Conservation (phyloP, 305 asterid genomes). For the Fraxinus ornus region DNA sequence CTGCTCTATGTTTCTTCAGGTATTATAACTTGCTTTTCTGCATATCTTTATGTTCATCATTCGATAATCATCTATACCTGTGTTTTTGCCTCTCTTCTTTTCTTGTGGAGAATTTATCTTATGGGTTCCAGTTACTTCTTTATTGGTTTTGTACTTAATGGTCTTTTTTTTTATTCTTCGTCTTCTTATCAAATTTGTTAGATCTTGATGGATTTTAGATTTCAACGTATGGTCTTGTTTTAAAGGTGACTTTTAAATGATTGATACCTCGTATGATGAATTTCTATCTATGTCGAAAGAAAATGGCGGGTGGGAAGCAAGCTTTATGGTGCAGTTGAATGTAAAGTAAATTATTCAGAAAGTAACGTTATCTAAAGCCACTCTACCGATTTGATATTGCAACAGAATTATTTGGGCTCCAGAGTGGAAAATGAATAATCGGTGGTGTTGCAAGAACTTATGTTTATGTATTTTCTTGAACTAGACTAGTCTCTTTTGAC, state of each 20-base stretch:
- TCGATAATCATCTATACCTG: slow-evolving; percentile 44
- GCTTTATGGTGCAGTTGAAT: slow-evolving; percentile 1
- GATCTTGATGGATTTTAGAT: slow-evolving; percentile 32
- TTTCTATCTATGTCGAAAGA: background rate
- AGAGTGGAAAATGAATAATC: background rate
- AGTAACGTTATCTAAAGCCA: background rate
- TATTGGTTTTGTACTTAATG: slow-evolving; percentile 22
- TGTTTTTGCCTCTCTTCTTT: slow-evolving; percentile 30
- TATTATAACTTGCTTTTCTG: slow-evolving; percentile 22
- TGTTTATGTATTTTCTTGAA: slow-evolving; percentile 17
- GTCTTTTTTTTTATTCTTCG: slow-evolving; percentile 13
- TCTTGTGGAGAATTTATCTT: slow-evolving; percentile 17
- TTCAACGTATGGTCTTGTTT: slow-evolving; percentile 10
- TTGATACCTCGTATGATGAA: slow-evolving; percentile 14
- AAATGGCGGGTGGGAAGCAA: slow-evolving; percentile 3
- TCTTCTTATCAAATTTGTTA: slow-evolving; percentile 20
- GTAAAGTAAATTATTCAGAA: slow-evolving; percentile 13
- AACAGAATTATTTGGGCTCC: background rate
- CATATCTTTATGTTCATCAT: slow-evolving; percentile 34
- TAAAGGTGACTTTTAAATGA: slow-evolving; percentile 4
- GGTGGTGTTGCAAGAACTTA: background rate
- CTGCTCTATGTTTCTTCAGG: slow-evolving; percentile 39
- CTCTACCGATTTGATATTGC: background rate
- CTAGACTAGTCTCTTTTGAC: slow-evolving; percentile 8
- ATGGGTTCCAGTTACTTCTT: slow-evolving; percentile 20